A percentile compares a stretch with the other conserved stretches of the same genome.
Evolutionary conservation across 2,329 filamentous ascomycete genomes (phyloP).

Genomic region (Xenosphaeropsis pyriputrescens): DNA sequence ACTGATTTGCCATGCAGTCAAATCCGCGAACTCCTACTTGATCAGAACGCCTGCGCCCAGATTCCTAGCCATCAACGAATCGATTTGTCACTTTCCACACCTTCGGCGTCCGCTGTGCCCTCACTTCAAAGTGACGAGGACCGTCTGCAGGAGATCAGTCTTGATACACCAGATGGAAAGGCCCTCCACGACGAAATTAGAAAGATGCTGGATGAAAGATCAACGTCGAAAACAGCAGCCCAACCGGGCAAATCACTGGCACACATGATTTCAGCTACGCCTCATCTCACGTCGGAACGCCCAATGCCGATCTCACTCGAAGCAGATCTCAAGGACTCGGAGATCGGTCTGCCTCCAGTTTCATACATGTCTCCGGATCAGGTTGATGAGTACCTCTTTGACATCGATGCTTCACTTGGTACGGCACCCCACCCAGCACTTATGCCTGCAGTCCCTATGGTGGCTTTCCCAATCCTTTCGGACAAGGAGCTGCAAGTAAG

Average conservation of each 20-base stretch:
- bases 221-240: conserved; percentile 3
- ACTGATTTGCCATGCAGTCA: conserved; percentile 38
- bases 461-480: conserved; percentile 21
- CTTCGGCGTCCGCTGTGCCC: conserved; percentile 10
- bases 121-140: conserved; percentile 12
- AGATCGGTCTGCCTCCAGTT: conserved; percentile 37
- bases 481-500: conserved; percentile 42
- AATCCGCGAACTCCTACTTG: conserved; percentile 74
- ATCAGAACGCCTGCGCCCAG: conserved; percentile 74
- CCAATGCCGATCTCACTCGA: conserved; percentile 13
- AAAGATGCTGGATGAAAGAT: conserved; percentile 11
- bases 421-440: conserved; percentile 16
- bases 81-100: conserved; percentile 37
- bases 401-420: conserved; percentile 28
- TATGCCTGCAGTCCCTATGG: conserved; percentile 17
- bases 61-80: conserved; percentile 63
- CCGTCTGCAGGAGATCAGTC: conserved; percentile 7
- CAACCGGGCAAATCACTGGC: conserved; percentile 15
- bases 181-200: conserved; percentile 13
- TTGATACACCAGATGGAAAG: conserved; percentile 12
- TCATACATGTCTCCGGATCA: conserved; percentile 56
- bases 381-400: conserved; percentile 58
- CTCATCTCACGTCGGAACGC: conserved; percentile 8
- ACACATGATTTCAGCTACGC: conserved; percentile 9
- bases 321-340: conserved; percentile 23